Percentiles rank a stretch among this genome's conserved stretches.
Evolutionary conservation across 2,329 filamentous ascomycete species (phyloP).

Genomic region (Arthrinium phaeospermum): DNA sequence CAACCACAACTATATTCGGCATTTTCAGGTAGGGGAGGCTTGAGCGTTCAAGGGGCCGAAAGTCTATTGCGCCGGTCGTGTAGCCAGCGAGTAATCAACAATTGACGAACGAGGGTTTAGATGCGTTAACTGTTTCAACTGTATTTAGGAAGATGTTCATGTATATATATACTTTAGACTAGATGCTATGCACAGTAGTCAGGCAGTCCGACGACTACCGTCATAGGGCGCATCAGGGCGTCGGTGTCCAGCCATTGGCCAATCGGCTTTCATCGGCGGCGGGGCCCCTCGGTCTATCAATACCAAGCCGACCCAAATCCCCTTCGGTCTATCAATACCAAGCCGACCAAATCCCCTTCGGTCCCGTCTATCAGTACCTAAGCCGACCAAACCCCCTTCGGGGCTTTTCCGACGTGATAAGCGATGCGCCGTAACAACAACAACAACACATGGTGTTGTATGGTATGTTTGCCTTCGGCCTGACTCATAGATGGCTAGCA

Average conservation of each 20-base stretch:
- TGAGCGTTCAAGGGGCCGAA: no score
- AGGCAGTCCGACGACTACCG: background rate
- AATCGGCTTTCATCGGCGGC: slow-evolving; percentile 19
- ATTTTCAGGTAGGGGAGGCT: background rate
- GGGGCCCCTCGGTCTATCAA: slow-evolving; percentile 7
- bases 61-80: background rate
- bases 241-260: background rate
- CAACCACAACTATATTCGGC: slow-evolving; percentile 26
- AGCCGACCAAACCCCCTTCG: background rate
- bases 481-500: background rate
- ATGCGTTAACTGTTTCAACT: background rate
- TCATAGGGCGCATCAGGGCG: background rate
- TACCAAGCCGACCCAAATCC: background rate
- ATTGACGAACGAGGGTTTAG: no score
- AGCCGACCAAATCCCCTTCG: background rate
- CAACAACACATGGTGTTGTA: background rate
- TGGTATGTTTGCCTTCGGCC: background rate
- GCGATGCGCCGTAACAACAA: background rate
- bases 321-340: background rate
- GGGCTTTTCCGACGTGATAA: background rate
- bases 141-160: background rate
- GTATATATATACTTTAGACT: background rate
- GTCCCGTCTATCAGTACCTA: background rate
- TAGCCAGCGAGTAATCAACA: no score
- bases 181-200: background rate